Percentiles rank a stretch among this genome's conserved stretches.
phyloP scores from a whole-genome alignment of 306 rosid genomes.

The Pyrus pyrifolia region DNA sequence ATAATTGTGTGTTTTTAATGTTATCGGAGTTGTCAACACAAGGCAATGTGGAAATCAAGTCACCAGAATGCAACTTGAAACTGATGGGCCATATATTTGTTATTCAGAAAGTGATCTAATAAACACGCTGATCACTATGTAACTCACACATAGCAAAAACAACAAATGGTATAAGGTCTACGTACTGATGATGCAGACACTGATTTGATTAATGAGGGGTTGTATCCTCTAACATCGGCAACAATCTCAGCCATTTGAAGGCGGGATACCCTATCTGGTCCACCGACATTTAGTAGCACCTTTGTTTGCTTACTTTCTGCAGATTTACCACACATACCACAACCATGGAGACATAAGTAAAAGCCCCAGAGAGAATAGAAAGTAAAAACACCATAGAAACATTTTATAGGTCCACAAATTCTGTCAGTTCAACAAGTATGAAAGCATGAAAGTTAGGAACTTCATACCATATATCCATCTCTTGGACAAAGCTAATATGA shows the following conservation, averaged over 20 bases:
- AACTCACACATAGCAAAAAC: neutral
- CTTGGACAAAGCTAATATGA: conserved; percentile 51
- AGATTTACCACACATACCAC: conserved; percentile 9
- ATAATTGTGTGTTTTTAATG: neutral
- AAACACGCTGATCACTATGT: neutral
- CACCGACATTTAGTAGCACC: conserved; percentile 72
- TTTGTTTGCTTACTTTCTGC: conserved; percentile 65
- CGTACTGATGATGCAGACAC: conserved; percentile 71
- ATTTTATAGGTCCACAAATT: neutral
- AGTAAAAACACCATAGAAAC: neutral
- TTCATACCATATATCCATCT: conserved; percentile 68
- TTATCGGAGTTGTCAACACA: neutral
- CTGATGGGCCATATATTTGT: neutral
- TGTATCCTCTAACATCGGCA: conserved; percentile 63
- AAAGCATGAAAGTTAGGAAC: conserved; percentile 2
- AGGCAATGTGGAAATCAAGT: neutral
- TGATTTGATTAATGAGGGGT: conserved; percentile 53
- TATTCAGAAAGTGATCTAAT: neutral
- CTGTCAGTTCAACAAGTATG: neutral
- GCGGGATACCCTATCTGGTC: conserved; percentile 75
- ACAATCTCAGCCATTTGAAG: conserved; percentile 85
- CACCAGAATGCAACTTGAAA: neutral
- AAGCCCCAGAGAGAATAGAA: neutral
- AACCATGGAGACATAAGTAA: conserved; percentile 13
- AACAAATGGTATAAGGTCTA: conserved; percentile 3